Percentiles rank a stretch among this genome's conserved stretches.
Conservation (phyloP, 2,329 filamentous ascomycete species). For the Moelleriella libera region DNA sequence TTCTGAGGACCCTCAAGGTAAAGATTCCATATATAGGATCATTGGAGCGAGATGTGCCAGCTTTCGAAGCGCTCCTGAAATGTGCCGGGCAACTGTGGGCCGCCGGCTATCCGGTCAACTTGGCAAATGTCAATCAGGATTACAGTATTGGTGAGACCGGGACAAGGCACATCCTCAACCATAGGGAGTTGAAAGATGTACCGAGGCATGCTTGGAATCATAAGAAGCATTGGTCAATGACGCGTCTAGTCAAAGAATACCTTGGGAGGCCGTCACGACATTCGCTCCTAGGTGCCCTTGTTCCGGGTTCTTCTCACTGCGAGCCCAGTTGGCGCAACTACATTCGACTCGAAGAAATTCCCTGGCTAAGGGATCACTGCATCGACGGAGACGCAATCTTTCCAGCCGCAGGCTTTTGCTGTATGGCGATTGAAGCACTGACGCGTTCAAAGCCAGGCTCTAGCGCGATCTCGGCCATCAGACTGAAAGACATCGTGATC, state of each 20-base stretch:
- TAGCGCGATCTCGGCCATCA: background rate
- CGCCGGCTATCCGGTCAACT: constrained; percentile 21
- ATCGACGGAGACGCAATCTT: constrained; percentile 16
- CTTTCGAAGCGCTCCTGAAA: background rate
- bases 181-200: constrained; percentile 6
- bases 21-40: background rate
- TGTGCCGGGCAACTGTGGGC: background rate
- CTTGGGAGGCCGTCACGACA: constrained; percentile 10
- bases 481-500: background rate
- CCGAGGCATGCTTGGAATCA: constrained; percentile 17
- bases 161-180: constrained; percentile 3
- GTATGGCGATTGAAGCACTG: constrained; percentile 15
- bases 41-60: background rate
- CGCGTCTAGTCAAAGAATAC: constrained; percentile 10
- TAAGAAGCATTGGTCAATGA: constrained; percentile 14
- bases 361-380: constrained; percentile 20
- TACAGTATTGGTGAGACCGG: background rate
- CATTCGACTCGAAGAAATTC: constrained; percentile 13
- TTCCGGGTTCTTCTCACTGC: constrained; percentile 9
- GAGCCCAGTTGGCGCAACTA: constrained; percentile 18
- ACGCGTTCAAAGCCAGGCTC: background rate
- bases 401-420: constrained; percentile 20
- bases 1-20: background rate
- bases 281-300: constrained; percentile 10
- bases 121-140: constrained; percentile 24